These are phyloP conservation scores for Hydrangea macrophylla DNA, from an alignment of 148 eudicot genomes.

Conservation along the genomic window DNA sequence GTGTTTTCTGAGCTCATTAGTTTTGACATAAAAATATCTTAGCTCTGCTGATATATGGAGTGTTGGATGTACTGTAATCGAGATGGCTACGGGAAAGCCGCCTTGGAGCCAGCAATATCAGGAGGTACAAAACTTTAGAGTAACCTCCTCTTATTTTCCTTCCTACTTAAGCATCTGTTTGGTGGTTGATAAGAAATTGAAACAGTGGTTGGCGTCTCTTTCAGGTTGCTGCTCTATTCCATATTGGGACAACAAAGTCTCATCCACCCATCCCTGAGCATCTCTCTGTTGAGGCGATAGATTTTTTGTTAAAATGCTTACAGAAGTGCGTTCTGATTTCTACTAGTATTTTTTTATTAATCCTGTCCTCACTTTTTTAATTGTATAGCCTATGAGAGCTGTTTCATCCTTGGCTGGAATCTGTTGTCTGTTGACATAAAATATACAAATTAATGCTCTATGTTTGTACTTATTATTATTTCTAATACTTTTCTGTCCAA, in stretches of 20 bases:
- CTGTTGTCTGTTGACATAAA: too few relatives aligned
- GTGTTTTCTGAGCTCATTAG: background rate
- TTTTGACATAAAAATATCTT: constrained; percentile 20
- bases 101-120: constrained; percentile 98
- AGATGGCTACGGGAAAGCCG: constrained; percentile 99
- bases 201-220: constrained; percentile 11
- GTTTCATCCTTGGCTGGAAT: background rate
- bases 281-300: constrained; percentile 72
- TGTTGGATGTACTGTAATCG: constrained; percentile 97
- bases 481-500: constrained; percentile 7
- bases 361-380: background rate
- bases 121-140: constrained; percentile 52
- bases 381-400: background rate
- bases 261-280: constrained; percentile 93
- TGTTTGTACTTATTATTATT: background rate
- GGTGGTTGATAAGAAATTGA: background rate
- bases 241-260: constrained; percentile 80
- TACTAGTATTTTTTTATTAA: constrained; percentile 3
- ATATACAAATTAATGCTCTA: too few relatives aligned
- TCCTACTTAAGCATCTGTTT: background rate
- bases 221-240: constrained; percentile 77
- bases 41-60: constrained; percentile 99
- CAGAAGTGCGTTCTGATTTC: constrained; percentile 48
- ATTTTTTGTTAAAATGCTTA: constrained; percentile 70
- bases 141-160: background rate